phyloP scores from a whole-genome alignment of 2,329 filamentous ascomycete species.

The Cladosporium sp. region DNA sequence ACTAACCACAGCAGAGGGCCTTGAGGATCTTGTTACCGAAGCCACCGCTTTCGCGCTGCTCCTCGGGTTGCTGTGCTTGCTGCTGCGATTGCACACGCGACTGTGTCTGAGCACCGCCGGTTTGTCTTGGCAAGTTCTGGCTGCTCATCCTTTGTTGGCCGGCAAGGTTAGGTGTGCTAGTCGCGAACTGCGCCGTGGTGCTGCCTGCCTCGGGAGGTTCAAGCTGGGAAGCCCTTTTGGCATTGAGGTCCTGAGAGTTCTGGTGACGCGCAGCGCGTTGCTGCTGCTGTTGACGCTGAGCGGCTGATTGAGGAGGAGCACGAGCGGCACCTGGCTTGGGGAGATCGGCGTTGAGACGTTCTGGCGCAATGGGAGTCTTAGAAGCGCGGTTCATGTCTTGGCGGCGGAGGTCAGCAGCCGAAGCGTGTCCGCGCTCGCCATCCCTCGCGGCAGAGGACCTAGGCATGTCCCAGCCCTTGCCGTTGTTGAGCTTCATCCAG shows the following conservation, averaged over 20 bases:
- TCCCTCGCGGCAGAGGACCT: conserved; percentile 27
- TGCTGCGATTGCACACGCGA: neutral
- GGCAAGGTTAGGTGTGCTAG: conserved; percentile 65
- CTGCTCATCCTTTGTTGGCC: conserved; percentile 12
- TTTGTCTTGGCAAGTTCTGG: conserved; percentile 7
- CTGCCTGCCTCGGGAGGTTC: conserved; percentile 72
- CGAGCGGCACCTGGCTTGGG: conserved; percentile 60
- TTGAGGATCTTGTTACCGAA: conserved; percentile 92
- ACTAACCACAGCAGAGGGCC: conserved; percentile 77
- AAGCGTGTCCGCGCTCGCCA: conserved; percentile 65
- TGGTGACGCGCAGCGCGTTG: conserved; percentile 23
- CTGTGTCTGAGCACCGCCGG: conserved; percentile 33
- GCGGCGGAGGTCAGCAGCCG: conserved; percentile 66
- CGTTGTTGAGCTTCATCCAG: conserved; percentile 98
- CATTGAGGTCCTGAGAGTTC: conserved; percentile 34
- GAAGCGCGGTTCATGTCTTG: conserved; percentile 61
- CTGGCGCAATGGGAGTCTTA: conserved; percentile 46
- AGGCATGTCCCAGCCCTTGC: conserved; percentile 86
- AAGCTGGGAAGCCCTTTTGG: conserved; percentile 71
- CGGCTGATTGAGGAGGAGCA: conserved; percentile 70
- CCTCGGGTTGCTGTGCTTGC: conserved; percentile 37
- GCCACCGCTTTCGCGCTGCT: conserved; percentile 62
- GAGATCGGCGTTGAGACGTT: conserved; percentile 45
- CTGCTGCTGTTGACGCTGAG: conserved; percentile 49
- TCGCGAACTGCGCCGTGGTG: conserved; percentile 94